These are phyloP conservation scores for Tulasnella sp. DNA, from an alignment of 768 basidiomycete genomes.

Conservation along the genomic window DNA sequence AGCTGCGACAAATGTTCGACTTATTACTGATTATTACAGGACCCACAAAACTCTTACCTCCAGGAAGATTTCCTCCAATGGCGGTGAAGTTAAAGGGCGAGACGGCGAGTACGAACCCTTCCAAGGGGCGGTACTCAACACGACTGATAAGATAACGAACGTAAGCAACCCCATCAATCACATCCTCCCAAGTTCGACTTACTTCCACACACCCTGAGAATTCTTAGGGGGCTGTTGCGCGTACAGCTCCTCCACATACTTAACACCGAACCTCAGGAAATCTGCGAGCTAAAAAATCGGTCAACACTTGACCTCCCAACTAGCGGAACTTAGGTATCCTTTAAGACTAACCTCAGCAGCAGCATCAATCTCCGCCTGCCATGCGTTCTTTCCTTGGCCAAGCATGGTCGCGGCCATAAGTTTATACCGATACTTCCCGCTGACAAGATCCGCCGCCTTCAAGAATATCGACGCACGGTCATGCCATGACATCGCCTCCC, in stretches of 20 bases:
- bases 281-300: conserved; percentile 48
- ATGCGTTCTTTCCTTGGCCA: conserved; percentile 97
- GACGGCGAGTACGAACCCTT: conserved; percentile 95
- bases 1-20: conserved; percentile 30
- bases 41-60: conserved; percentile 31
- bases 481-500: conserved; percentile 94
- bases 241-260: conserved; percentile 93
- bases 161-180: not conserved
- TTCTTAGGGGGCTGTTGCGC: conserved; percentile 82
- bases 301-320: not conserved
- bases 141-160: conserved; percentile 41
- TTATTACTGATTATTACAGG: not conserved
- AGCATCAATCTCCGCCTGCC: conserved; percentile 99
- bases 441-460: conserved; percentile 91
- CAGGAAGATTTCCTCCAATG: conserved; percentile 90
- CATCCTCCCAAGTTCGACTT: conserved; percentile 27
- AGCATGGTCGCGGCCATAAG: conserved; percentile 94
- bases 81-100: conserved; percentile 99
- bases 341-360: conserved; percentile 74
- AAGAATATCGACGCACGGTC: conserved; percentile 97
- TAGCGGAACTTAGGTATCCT: not conserved
- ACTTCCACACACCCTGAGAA: conserved; percentile 88
- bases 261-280: conserved; percentile 94
- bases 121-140: conserved; percentile 90
- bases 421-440: conserved; percentile 91